Conservation (phyloP, 2,329 filamentous ascomycete genomes). For the Penicillium sp. region DNA sequence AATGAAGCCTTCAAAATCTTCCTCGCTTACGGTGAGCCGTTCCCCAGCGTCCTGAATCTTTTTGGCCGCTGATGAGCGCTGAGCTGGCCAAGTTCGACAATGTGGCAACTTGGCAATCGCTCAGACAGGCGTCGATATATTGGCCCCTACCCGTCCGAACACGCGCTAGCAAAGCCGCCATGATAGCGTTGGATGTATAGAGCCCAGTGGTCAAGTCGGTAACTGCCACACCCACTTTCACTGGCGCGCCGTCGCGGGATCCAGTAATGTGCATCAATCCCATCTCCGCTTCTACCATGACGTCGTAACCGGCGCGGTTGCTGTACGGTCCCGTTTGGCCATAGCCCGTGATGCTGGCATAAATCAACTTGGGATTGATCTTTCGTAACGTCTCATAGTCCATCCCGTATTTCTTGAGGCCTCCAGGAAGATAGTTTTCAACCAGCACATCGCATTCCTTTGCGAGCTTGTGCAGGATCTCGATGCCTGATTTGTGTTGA, state of each 20-base stretch:
- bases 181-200: conserved; percentile 92
- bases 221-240: conserved; percentile 96
- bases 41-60: conserved; percentile 87
- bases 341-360: conserved; percentile 95
- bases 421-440: conserved; percentile 92
- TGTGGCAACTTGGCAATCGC: conserved; percentile 92
- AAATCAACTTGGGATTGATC: conserved; percentile 84
- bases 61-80: conserved; percentile 79
- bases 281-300: conserved; percentile 99
- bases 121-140: conserved; percentile 86
- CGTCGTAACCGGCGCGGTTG: conserved; percentile 87
- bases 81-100: conserved; percentile 94
- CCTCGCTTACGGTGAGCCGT: conserved; percentile 76
- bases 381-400: conserved; percentile 77
- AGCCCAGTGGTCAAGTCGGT: conserved; percentile 93
- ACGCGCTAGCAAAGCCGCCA: conserved; percentile 82
- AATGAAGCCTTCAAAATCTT: not conserved
- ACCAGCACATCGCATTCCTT: conserved; percentile 88
- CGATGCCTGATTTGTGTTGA: conserved; percentile 75
- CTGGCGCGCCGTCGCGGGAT: conserved; percentile 78
- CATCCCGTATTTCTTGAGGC: conserved; percentile 83
- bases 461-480: conserved; percentile 80
- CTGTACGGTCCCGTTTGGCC: conserved; percentile 92
- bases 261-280: conserved; percentile 99
- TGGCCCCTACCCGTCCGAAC: conserved; percentile 75